phyloP scores from a whole-genome alignment of 169 alveolate genomes.

The Plasmodium coatneyi region DNA sequence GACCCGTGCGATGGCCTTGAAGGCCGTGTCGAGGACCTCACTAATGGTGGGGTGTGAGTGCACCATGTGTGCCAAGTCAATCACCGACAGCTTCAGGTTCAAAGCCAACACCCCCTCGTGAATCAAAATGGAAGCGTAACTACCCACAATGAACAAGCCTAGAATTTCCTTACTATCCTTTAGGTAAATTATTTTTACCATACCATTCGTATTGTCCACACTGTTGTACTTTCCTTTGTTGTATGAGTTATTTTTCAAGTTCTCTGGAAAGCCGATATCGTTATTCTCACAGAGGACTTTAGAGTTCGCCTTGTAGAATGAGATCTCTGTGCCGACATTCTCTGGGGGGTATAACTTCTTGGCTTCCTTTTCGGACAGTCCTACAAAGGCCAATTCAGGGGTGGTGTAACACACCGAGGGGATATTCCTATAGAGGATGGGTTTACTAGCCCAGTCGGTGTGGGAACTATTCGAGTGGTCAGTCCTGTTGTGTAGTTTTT shows the following conservation, averaged over 20 bases:
- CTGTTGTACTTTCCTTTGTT: constrained; percentile 41
- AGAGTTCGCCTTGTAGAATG: constrained; percentile 75
- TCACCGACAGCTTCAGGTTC: constrained; percentile 41
- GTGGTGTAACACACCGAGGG: constrained; percentile 82
- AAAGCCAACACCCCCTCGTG: constrained; percentile 82
- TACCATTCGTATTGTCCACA: constrained; percentile 76
- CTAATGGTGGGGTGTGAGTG: constrained; percentile 85
- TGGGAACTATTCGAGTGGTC: neutral
- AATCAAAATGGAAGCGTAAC: constrained; percentile 79
- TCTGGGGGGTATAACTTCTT: constrained; percentile 30
- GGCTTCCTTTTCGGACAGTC: constrained; percentile 80
- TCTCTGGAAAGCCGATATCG: neutral
- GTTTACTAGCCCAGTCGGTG: neutral
- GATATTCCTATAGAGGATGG: constrained; percentile 68
- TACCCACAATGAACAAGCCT: constrained; percentile 79
- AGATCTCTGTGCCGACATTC: constrained; percentile 62
- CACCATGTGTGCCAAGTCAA: constrained; percentile 73
- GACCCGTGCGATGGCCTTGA: constrained; percentile 76
- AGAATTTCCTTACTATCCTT: constrained; percentile 75
- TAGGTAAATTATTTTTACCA: constrained; percentile 76
- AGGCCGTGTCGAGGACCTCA: constrained; percentile 79
- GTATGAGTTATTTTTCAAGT: constrained; percentile 36
- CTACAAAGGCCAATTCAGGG: constrained; percentile 82
- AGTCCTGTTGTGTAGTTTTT: neutral
- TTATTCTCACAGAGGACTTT: constrained; percentile 79